Base-by-base conservation (phyloP, 768 basidiomycete genomes). In the Podaxis carcinomalis region DNA sequence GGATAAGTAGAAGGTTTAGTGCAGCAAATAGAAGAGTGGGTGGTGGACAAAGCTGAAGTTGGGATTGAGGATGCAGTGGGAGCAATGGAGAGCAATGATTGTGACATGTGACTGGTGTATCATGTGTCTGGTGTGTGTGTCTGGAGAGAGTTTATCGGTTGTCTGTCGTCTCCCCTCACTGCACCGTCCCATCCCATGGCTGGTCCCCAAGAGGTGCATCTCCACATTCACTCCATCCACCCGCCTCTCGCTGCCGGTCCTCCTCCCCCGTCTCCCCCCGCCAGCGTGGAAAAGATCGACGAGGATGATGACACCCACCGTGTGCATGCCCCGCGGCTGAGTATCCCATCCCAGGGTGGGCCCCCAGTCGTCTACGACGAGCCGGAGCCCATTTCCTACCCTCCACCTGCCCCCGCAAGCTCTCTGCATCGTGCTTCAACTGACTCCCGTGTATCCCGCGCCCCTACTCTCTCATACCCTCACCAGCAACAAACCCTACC, bases 391-490 rank as follows among this genome's bases (percentile, higher is more conserved):
- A 51, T 53, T 58, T 28, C 67, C 63, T 35, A 27, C 72, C 32
- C 32, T 32, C 7, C 7, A 0, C n/a, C 70, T 16, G 13, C 39
- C 5, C 39, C 23, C 5, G 27, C 51, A 14, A 44, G 72, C 23
- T 61, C 75, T 4, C 66, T 77, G 4, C 79, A 79, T 56, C 78
- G 83, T 40, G 73, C 82, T 4, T 83, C 84, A 13, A 80, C 81
- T 0, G 84, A 86, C 57, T 81, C 79, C 40, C 80, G 75, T 67
- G 69, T 74, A 19, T 75, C 78, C 2, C 74, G 73, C 57, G 70
- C 47, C 21, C 6, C 57, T 27, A 40, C 54, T 32, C 32, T 9
- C 7, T 32, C 32, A 32, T 32, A 32, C 32, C 7, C 32, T 32
- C 32, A 9, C 32, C 32, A 32, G 32, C 32, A 32, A 2, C 59